phyloP scores from a whole-genome alignment of 1,284 basidiomycete species.

The Moniliella sp. region DNA sequence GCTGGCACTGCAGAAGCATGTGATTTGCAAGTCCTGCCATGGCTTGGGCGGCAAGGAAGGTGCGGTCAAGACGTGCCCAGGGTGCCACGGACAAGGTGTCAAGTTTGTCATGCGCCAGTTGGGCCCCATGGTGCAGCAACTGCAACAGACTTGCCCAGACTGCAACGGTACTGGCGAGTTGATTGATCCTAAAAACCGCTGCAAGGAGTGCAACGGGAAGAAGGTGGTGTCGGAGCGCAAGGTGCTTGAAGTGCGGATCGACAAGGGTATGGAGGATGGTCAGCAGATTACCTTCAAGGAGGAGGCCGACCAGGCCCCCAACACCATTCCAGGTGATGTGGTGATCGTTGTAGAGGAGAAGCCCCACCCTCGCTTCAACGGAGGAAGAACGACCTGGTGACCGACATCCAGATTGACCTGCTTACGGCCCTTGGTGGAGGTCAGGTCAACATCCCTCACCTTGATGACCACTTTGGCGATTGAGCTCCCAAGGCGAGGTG shows the following conservation, averaged over 20 bases:
- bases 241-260: conserved; percentile 92
- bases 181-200: conserved; percentile 81
- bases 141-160: conserved; percentile 81
- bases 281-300: conserved; percentile 84
- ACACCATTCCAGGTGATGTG: conserved; percentile 75
- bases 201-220: conserved; percentile 80
- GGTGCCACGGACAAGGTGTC: conserved; percentile 75
- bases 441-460: conserved; percentile 67
- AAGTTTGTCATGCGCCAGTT: conserved; percentile 81
- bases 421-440: conserved; percentile 84
- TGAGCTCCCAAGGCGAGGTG: conserved; percentile 62
- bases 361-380: conserved; percentile 74
- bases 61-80: conserved; percentile 59
- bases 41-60: conserved; percentile 95
- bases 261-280: conserved; percentile 96
- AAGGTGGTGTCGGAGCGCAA: conserved; percentile 88
- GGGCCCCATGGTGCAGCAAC: conserved; percentile 99
- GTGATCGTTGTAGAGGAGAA: conserved; percentile 93
- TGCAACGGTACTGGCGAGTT: conserved; percentile 77
- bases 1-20: conserved; percentile 82
- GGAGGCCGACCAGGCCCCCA: conserved; percentile 87
- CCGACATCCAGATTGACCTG: conserved; percentile 71
- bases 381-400: conserved; percentile 73
- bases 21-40: conserved; percentile 76
- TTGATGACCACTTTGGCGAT: conserved; percentile 78